Conservation (phyloP, 2,329 filamentous ascomycete genomes). For the Aspergillus ibericus region DNA sequence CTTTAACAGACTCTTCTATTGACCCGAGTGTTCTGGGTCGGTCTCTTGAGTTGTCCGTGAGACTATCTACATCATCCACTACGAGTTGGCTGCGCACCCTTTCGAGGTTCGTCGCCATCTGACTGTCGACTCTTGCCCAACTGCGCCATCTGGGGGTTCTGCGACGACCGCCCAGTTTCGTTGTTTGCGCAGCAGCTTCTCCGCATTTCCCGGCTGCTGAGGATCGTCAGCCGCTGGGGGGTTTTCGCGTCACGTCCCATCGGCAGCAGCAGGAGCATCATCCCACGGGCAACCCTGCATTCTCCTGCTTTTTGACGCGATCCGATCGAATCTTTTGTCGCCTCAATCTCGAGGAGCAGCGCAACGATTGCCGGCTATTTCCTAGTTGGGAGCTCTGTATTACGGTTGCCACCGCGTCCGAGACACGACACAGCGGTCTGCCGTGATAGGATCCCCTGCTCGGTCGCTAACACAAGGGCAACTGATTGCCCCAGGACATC, state of each 20-base stretch:
- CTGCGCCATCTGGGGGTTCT: not conserved
- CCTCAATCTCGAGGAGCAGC: not conserved
- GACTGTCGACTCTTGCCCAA: not conserved
- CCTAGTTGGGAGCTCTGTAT: not conserved
- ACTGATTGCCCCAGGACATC: not conserved
- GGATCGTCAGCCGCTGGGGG: slow-evolving; percentile 7
- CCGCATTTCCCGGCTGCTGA: slow-evolving; percentile 10
- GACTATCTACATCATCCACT: not conserved
- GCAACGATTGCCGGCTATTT: not conserved
- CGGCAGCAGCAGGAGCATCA: not conserved
- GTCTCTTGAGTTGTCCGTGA: not conserved
- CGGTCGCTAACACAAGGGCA: not conserved
- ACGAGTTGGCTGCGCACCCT: no score
- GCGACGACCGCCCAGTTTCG: not conserved
- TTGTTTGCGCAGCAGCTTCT: slow-evolving; percentile 10
- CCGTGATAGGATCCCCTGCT: not conserved
- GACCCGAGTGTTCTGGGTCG: not conserved
- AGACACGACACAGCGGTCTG: not conserved
- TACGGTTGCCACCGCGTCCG: slow-evolving; percentile 1
- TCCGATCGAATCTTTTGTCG: not conserved
- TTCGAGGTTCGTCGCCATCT: not conserved
- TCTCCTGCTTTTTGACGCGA: not conserved
- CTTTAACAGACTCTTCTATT: not conserved
- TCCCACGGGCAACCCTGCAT: not conserved
- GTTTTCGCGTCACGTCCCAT: slow-evolving; percentile 8